Base-by-base conservation (phyloP, 192 early-diverging fungal genomes). In the Mortierella claussenii region DNA sequence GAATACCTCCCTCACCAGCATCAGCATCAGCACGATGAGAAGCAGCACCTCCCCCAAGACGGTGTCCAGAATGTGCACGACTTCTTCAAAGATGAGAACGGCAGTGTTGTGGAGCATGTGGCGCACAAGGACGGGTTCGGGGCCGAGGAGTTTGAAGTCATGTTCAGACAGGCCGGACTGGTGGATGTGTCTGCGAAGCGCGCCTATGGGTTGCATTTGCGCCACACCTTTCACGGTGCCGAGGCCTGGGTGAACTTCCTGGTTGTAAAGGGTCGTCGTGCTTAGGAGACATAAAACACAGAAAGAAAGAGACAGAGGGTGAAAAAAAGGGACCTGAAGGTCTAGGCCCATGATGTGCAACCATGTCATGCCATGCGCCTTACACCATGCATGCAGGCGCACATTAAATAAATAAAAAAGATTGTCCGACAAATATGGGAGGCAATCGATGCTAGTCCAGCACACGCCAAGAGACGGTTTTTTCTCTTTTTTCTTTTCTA, bases 191-290 rank as follows among this genome's bases (percentile, higher is more conserved):
- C 36, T 12, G 32, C 53, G n/a, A 26, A n/a, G 0, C 59, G 48
- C 23, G 24, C 53, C 8, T 73, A 52, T 45, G 60, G 55, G 18
- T 43, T 59, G 24, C n/a, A 51, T 26, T 40, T 33, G 28, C n/a
- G n/a, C n/a, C 28, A 46, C 0, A 5, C 44, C 3, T 13, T 15
- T 6, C 32, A 50, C 12, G 47, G 46, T 17, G 58, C 40, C 1
- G 21, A 37, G n/a, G 28, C 58, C 54, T 63, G 47, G 58, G 55
- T 23, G 11, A 60, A 73, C 20, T 60, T 58, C 40, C 24, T 73
- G 18, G 36, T 73, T 10, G 69, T 55, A 34, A 63, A 73, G 55
- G 69, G 69, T 24, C 69, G 69, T 37, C 69, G 60, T 44, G 36
- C 61, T 37, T 62, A 23, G 37, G 37, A 40, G 13, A 13, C 37